Conservation (phyloP, 2,329 filamentous ascomycete species). For the Ceratocystiopsis brevicomis region DNA sequence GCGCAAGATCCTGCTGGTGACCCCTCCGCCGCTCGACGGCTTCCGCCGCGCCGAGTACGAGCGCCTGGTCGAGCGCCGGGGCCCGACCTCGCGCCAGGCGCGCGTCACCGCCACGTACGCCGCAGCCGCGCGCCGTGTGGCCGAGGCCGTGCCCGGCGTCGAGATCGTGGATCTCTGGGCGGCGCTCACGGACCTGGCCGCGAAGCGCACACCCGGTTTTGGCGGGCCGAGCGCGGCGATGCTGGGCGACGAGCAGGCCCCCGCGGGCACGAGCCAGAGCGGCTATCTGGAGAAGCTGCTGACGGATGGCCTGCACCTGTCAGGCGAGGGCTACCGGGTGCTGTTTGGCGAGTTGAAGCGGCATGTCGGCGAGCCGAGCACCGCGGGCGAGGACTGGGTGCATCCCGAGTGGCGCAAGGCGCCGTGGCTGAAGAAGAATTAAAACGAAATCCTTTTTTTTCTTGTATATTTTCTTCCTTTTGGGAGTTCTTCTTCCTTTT, state of each 20-base stretch:
- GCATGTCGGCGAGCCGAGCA: slow-evolving; percentile 27
- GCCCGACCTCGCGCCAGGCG: slow-evolving; percentile 24
- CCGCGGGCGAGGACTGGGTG: slow-evolving; percentile 17
- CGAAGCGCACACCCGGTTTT: slow-evolving; percentile 35
- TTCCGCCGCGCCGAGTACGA: slow-evolving; percentile 38
- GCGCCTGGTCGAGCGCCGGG: slow-evolving; percentile 20
- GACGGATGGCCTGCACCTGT: slow-evolving; percentile 40
- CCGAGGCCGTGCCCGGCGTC: slow-evolving; percentile 45
- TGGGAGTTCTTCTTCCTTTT: too few species aligned
- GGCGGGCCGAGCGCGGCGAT: slow-evolving; percentile 11
- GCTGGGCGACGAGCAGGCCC: slow-evolving; percentile 28
- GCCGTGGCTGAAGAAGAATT: slow-evolving; percentile 9
- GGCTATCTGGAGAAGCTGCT: slow-evolving; percentile 33
- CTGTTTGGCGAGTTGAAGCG: slow-evolving; percentile 29
- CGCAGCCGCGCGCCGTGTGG: slow-evolving; percentile 44
- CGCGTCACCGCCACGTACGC: slow-evolving; percentile 37
- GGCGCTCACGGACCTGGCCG: slow-evolving; percentile 54
- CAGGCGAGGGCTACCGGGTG: slow-evolving; percentile 31
- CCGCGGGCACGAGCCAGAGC: slow-evolving; percentile 20
- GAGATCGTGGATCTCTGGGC: slow-evolving; percentile 64
- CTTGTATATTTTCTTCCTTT: background rate
- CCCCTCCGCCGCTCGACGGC: slow-evolving; percentile 69
- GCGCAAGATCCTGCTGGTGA: slow-evolving; percentile 58
- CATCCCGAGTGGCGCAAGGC: slow-evolving; percentile 29
- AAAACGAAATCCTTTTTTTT: background rate